Percentiles rank a stretch among this genome's conserved stretches.
phyloP scores from a whole-genome alignment of 2,329 filamentous ascomycete species.

The Bipolaris sorokiniana region DNA sequence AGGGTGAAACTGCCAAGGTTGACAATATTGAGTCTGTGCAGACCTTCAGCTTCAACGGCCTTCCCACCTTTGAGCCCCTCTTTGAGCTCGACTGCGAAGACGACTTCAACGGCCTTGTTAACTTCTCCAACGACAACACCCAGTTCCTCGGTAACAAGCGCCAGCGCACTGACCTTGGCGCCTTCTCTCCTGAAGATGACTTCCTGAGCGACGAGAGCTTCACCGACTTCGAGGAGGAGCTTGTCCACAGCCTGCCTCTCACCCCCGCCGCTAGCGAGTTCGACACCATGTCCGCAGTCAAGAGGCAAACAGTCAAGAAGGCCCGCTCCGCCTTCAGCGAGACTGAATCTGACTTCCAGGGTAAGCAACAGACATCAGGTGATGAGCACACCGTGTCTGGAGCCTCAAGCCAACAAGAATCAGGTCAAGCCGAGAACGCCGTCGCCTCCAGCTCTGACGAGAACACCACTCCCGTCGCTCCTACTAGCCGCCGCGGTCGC shows the following conservation, averaged over 20 bases:
- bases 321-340: slow-evolving; percentile 41
- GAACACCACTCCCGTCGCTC: slow-evolving; percentile 37
- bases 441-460: slow-evolving; percentile 55
- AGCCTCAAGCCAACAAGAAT: slow-evolving; percentile 47
- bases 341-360: slow-evolving; percentile 45
- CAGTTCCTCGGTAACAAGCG: slow-evolving; percentile 70
- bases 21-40: slow-evolving; percentile 45
- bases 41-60: slow-evolving; percentile 57
- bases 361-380: slow-evolving; percentile 43
- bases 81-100: slow-evolving; percentile 92
- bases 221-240: slow-evolving; percentile 74
- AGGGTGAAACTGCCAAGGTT: slow-evolving; percentile 51
- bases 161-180: slow-evolving; percentile 71
- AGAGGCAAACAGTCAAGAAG: slow-evolving; percentile 41
- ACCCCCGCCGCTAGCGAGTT: slow-evolving; percentile 65
- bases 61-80: slow-evolving; percentile 81
- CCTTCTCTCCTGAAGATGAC: slow-evolving; percentile 70
- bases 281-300: slow-evolving; percentile 36
- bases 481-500: slow-evolving; percentile 86
- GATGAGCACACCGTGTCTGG: slow-evolving; percentile 44
- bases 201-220: slow-evolving; percentile 79
- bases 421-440: slow-evolving; percentile 53
- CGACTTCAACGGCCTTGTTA: slow-evolving; percentile 79
- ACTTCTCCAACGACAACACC: slow-evolving; percentile 68
- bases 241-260: slow-evolving; percentile 65